These are phyloP conservation scores for Nannochloropsis granulata DNA, from an alignment of 108 stramenopile species.

Conservation along the genomic window DNA sequence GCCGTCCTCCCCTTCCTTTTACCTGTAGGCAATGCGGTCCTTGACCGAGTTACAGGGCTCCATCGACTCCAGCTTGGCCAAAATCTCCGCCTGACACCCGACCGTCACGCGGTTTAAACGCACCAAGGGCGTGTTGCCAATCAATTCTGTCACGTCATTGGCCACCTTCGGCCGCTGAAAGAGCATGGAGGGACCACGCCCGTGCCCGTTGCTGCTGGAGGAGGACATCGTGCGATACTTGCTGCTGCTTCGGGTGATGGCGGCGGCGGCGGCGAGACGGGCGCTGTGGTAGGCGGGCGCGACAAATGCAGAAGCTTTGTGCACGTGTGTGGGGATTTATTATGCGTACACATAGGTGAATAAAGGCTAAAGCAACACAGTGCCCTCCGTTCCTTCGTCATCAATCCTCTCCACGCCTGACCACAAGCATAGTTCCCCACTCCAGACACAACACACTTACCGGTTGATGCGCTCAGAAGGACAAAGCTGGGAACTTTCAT, in stretches of 20 bases:
- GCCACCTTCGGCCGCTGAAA: slow-evolving; percentile 14
- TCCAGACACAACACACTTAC: too few relatives aligned
- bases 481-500: too few relatives aligned
- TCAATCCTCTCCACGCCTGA: too few relatives aligned
- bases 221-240: neutral
- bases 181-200: neutral
- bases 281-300: neutral
- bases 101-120: slow-evolving; percentile 34
- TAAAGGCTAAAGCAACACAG: too few relatives aligned
- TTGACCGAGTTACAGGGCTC: slow-evolving; percentile 75
- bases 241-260: neutral
- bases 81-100: slow-evolving; percentile 22
- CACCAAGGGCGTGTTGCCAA: slow-evolving; percentile 41
- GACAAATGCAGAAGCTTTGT: neutral
- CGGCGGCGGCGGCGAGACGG: neutral
- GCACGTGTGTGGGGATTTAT: too few relatives aligned
- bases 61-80: slow-evolving; percentile 62
- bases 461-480: too few relatives aligned
- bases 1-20: too few relatives aligned
- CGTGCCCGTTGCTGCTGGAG: neutral
- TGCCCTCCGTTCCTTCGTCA: too few relatives aligned
- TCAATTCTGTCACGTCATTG: slow-evolving; percentile 34
- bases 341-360: too few relatives aligned
- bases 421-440: too few relatives aligned
- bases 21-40: slow-evolving; percentile 55